Percentiles rank a stretch among this genome's conserved stretches.
phyloP scores from a whole-genome alignment of 176 grass and related monocot genomes.

The Musa schizocarpa region DNA sequence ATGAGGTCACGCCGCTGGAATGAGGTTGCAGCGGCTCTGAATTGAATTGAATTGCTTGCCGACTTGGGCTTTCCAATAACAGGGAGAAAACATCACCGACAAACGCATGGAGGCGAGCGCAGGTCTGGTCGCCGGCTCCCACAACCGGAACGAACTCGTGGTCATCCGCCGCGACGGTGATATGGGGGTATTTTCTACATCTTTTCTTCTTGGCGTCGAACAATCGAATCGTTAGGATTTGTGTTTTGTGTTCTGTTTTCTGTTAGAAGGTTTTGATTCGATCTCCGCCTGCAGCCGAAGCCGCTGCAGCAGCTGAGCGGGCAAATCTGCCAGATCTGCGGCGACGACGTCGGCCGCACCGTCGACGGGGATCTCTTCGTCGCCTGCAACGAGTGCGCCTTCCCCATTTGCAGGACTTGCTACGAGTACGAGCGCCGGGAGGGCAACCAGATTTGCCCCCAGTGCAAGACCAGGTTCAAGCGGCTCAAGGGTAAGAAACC shows the following conservation, averaged over 20 bases:
- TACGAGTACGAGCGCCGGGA: slow-evolving; percentile 99
- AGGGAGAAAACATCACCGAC: too few relatives aligned
- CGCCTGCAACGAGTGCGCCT: slow-evolving; percentile 83
- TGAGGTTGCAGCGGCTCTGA: too few relatives aligned
- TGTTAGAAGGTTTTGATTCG: neutral
- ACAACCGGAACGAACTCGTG: slow-evolving; percentile 90
- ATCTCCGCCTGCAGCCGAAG: slow-evolving; percentile 30
- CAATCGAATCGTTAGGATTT: neutral
- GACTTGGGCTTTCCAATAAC: too few relatives aligned
- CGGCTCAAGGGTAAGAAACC: slow-evolving; percentile 1
- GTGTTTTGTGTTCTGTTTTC: too few relatives aligned
- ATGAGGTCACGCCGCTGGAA: too few relatives aligned
- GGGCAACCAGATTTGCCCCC: slow-evolving; percentile 80
- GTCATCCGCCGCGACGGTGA: slow-evolving; percentile 87
- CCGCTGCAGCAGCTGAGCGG: slow-evolving; percentile 40
- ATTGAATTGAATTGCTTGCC: too few relatives aligned
- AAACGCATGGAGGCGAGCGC: slow-evolving; percentile 79
- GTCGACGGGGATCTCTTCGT: slow-evolving; percentile 80
- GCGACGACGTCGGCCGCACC: slow-evolving; percentile 14
- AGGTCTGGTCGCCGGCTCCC: slow-evolving; percentile 75
- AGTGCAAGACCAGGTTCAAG: slow-evolving; percentile 99
- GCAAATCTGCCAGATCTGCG: too few relatives aligned
- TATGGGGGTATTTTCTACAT: slow-evolving; percentile 46
- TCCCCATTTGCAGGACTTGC: slow-evolving; percentile 86
- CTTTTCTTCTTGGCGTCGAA: slow-evolving; percentile 2